Evolutionary conservation across 2,329 filamentous ascomycete genomes (phyloP), one percentile per base, ranked within the genome.

Genomic region (Biscogniauxia sp.): DNA sequence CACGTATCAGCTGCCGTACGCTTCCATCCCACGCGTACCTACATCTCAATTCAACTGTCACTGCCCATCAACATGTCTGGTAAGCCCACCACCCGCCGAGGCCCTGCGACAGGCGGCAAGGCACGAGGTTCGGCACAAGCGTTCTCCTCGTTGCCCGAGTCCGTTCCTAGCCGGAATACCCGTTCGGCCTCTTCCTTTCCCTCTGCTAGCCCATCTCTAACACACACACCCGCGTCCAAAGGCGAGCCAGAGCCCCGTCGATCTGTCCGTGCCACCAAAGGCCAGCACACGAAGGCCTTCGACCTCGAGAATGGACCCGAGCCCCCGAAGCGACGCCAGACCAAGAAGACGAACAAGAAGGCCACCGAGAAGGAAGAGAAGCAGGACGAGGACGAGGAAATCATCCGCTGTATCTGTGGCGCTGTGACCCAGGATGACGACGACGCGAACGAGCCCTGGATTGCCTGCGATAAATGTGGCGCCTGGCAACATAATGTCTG

Each of bases 401-500:
- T 95, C 67, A 96, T 98, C 66, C 90, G 94, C 67, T 99, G 94
- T 75, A 90, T 97, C 55, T 99, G 94, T 73, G 94, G 95, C 67
- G 89, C 92, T 61, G 91, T 91, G 52, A 90, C 91, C 68, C 90
- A 93, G 67, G 90, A 93, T 62, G 91, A 94, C 68, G 91, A 96
- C 68, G 83, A 86, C 53, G 88, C 91, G 15, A 91, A 90, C 66
- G 89, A 95, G 69, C 88, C 93, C 56, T 98, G 96, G 93, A 97
- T 99, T 70, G 92, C 91, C 63, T 99, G 95, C 79, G 95, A 99
- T 76, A 86, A 85, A 53, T 99, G 95, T 76, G 87, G 87, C 54
- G 94, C 90, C 51, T 99, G 95, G 95, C 95, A 99, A 77, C 95
- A 99, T 77, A 97, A 97, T 72, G 89, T 96, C 65, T 99, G 95